Percentiles rank a stretch among this genome's conserved stretches.
Conservation (phyloP, 1,139 yeast genomes). For the Blastobotrys serpentis region DNA sequence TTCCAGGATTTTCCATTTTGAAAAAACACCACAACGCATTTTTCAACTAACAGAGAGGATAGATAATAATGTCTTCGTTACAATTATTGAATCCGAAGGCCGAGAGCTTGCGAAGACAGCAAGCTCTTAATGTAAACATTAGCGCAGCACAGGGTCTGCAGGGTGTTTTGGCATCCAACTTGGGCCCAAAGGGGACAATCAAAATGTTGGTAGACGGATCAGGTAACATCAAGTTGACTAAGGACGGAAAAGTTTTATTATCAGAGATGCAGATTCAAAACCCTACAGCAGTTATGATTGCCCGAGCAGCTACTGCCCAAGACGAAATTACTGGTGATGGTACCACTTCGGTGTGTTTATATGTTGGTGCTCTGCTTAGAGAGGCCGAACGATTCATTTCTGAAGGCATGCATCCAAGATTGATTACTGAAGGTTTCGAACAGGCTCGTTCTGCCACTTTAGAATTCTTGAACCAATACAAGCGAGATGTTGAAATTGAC, state of each 20-base stretch:
- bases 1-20: conserved; percentile 8
- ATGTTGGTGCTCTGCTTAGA: conserved; percentile 90
- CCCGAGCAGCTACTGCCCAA: conserved; percentile 97
- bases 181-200: conserved; percentile 97
- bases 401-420: conserved; percentile 96
- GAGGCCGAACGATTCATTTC: conserved; percentile 90
- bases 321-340: conserved; percentile 99
- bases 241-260: conserved; percentile 92
- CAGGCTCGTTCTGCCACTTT: conserved; percentile 76
- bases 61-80: conserved; percentile 48
- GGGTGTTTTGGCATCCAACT: conserved; percentile 81
- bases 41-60: conserved; percentile 5
- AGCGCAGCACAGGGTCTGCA: conserved; percentile 97
- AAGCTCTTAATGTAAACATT: conserved; percentile 92
- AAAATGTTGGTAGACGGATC: conserved; percentile 97
- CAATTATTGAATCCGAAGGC: conserved; percentile 96
- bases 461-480: conserved; percentile 63
- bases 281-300: conserved; percentile 98
- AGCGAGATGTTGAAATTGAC: conserved; percentile 51
- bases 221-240: conserved; percentile 91
- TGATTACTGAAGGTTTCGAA: conserved; percentile 93
- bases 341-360: conserved; percentile 92
- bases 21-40: conserved; percentile 3
- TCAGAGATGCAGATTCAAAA: conserved; percentile 98
- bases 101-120: conserved; percentile 88